Conservation (phyloP, 225 moss, liverwort and hornwort genomes). For the Climacium dendroides region DNA sequence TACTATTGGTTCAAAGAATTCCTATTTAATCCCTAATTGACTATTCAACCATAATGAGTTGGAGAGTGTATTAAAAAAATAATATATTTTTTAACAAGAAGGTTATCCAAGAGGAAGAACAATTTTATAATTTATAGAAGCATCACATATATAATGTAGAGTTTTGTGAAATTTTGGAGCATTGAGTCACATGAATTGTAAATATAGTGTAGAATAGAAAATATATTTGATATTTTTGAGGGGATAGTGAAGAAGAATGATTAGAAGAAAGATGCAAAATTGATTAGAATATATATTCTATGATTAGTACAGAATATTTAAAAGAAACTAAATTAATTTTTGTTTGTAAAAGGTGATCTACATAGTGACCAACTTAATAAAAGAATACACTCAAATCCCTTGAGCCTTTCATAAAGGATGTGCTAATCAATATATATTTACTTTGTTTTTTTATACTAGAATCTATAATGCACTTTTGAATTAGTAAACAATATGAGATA, state of each 20-base stretch:
- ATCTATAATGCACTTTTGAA: background rate
- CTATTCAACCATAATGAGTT: too few relatives aligned
- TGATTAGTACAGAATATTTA: too few relatives aligned
- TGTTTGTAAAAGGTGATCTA: background rate
- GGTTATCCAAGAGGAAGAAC: fast-evolving
- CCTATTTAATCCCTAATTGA: too few relatives aligned
- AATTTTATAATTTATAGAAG: background rate
- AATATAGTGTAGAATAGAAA: background rate
- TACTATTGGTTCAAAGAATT: too few relatives aligned
- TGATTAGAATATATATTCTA: too few relatives aligned
- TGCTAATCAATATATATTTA: background rate
- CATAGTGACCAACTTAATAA: background rate
- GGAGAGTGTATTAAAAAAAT: too few relatives aligned
- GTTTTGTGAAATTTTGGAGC: background rate
- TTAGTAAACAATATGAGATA: background rate
- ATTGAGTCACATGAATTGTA: background rate
- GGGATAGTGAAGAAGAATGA: too few relatives aligned
- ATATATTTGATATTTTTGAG: background rate
- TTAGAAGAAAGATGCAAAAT: too few relatives aligned
- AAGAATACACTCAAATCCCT: background rate
- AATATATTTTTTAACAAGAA: too few relatives aligned
- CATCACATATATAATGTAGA: background rate
- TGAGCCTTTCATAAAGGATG: fast-evolving
- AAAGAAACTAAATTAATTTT: background rate
- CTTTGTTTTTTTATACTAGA: background rate